These are phyloP conservation scores for Agrocybe chaxingu DNA, from an alignment of 768 basidiomycete genomes.

Conservation along the genomic window DNA sequence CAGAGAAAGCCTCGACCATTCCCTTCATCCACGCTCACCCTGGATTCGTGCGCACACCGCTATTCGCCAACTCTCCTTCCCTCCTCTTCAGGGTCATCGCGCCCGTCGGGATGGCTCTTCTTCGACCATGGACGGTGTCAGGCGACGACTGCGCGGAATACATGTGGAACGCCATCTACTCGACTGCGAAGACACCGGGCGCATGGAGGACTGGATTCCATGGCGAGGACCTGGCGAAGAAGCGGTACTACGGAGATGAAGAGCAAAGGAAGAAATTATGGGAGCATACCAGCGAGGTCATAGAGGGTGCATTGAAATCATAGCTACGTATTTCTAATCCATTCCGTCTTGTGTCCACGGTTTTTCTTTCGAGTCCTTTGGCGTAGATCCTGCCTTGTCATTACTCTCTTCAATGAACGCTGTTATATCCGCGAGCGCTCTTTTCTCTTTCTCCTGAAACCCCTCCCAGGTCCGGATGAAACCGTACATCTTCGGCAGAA, in stretches of 20 bases:
- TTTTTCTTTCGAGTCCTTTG: background rate
- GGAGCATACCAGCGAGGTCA: too few relatives aligned
- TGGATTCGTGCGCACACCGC: constrained; percentile 33
- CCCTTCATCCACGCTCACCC: constrained; percentile 38
- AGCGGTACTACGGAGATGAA: constrained; percentile 31
- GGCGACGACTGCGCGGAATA: constrained; percentile 30
- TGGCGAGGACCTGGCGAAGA: constrained; percentile 30
- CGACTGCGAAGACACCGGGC: constrained; percentile 17
- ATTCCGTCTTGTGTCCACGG: too few relatives aligned
- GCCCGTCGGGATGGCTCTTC: constrained; percentile 14
- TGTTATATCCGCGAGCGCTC: too few relatives aligned
- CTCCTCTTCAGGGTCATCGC: constrained; percentile 17
- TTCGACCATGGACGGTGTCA: constrained; percentile 21
- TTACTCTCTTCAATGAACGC: too few relatives aligned
- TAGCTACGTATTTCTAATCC: too few relatives aligned
- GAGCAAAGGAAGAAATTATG: constrained; percentile 29
- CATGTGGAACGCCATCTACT: constrained; percentile 29
- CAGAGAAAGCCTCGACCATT: constrained; percentile 29
- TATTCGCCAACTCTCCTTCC: constrained; percentile 25
- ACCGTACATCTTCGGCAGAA: too few relatives aligned
- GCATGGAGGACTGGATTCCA: constrained; percentile 27
- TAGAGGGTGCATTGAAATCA: too few relatives aligned
- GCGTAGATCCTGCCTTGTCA: too few relatives aligned
- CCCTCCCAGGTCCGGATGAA: too few relatives aligned
- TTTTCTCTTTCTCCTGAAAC: too few relatives aligned